Evolutionary conservation across 2,329 filamentous ascomycete genomes (phyloP), one percentile per base, ranked within the genome.

Genomic region (Coniochaeta sp.): DNA sequence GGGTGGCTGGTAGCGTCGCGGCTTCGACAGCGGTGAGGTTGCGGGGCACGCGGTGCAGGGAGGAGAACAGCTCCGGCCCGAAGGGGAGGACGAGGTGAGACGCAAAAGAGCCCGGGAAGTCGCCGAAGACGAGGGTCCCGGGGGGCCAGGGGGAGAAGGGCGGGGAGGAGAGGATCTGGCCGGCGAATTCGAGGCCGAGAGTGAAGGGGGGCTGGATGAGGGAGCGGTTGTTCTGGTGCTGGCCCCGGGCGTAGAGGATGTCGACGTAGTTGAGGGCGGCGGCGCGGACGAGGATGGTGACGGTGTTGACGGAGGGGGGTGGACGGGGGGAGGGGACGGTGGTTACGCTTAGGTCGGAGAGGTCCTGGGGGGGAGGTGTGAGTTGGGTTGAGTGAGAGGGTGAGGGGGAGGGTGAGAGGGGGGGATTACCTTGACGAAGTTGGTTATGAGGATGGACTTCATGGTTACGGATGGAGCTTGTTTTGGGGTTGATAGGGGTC

Each of bases 221-320:
- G n/a, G 75, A 76, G 32, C 73, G 75, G 67, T 85, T 86, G 67
- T 86, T 87, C 65, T 87, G 83, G 65, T 87, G 84, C 63, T 79
- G 77, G 8, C 83, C 84, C 66, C 76, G 76, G 2, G 80, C 80
- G 67, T 86, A 86, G 55, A 87, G 76, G 9, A 83, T 77, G 65
- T 87, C 84, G 55, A 85, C 82, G 66, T 84, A 85, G 59, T 85
- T 86, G 24, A 85, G 73, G 4, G 82, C 81, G 59, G 80, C 79
- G 61, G 83, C 82, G 1, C 79, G 79, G 58, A 86, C 77, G 30
- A 8, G 26, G 19, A 55, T 55, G 30, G 47, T 52, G 22, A 52
- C 10, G 8, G 22, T 17, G 47, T 52, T 22, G 4, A n/a, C 2
- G 7, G 24, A 16, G 7, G 26, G 22, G 22, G 47, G 24, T 2